Percentiles rank a stretch among this genome's conserved stretches.
Conservation (phyloP, 805 yeast genomes). For the Candida fluviatilis region DNA sequence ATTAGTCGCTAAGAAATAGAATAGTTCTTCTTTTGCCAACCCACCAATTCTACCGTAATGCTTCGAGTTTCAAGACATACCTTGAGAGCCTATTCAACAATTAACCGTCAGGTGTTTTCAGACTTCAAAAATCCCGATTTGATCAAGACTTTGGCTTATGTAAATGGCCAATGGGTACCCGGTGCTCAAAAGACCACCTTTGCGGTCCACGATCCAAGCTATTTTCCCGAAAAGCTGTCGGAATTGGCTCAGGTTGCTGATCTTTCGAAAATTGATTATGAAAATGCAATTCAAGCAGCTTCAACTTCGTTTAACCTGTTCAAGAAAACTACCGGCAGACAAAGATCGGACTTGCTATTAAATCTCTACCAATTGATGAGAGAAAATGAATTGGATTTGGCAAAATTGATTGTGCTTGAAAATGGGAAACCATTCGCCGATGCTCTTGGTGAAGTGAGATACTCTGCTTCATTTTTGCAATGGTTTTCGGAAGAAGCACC, state of each 20-base stretch:
- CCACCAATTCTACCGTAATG: no score
- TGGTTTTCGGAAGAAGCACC: conserved; percentile 90
- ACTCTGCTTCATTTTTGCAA: conserved; percentile 74
- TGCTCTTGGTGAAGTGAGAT: conserved; percentile 64
- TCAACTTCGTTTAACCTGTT: conserved; percentile 48
- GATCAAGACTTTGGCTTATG: conserved; percentile 53
- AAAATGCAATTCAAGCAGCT: conserved; percentile 55
- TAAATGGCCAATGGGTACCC: conserved; percentile 73
- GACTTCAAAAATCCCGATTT: conserved; percentile 45
- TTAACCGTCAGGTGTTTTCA: conserved; percentile 2
- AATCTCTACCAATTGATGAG: conserved; percentile 51
- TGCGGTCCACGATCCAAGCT: conserved; percentile 74
- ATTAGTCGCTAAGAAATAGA: neutral
- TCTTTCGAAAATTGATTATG: conserved; percentile 42
- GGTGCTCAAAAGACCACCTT: conserved; percentile 45
- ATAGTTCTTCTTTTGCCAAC: no score
- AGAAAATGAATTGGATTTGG: conserved; percentile 62
- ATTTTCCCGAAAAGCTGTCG: conserved; percentile 30
- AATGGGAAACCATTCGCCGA: conserved; percentile 74
- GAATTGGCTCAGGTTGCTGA: conserved; percentile 55
- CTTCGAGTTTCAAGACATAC: neutral
- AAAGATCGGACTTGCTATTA: conserved; percentile 49
- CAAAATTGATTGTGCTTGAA: conserved; percentile 58
- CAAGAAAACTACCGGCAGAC: conserved; percentile 51
- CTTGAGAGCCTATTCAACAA: conserved; percentile 6